A percentile compares a stretch with the other conserved stretches of the same genome.
Evolutionary conservation across 805 yeast species (phyloP).

Genomic region (Myxozyma geophila): DNA sequence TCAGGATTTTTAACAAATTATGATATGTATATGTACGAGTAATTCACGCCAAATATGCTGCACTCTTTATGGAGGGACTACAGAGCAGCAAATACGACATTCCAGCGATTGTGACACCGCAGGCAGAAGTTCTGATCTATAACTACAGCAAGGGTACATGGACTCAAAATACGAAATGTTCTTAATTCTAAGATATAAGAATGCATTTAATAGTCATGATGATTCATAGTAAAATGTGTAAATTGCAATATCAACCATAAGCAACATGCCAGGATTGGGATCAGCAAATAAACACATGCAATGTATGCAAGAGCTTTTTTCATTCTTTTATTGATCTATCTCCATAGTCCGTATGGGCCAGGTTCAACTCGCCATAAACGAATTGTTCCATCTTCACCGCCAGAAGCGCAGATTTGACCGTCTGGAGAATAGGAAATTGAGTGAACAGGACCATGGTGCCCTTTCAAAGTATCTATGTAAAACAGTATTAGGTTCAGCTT

Average conservation of each 20-base stretch:
- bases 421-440: constrained; percentile 39
- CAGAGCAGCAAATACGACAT: no score
- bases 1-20: constrained; percentile 22
- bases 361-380: constrained; percentile 37
- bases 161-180: no score
- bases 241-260: not conserved
- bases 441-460: constrained; percentile 41
- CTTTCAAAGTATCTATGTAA: constrained; percentile 33
- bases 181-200: no score
- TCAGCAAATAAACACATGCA: not conserved
- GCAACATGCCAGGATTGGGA: no score
- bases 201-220: no score
- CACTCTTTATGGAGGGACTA: no score
- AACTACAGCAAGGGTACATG: no score
- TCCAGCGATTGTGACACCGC: no score
- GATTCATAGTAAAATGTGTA: not conserved
- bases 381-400: constrained; percentile 40
- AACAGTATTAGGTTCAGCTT: not conserved
- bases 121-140: no score
- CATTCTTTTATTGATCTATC: not conserved
- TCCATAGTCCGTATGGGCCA: constrained; percentile 46
- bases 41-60: no score
- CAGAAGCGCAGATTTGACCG: constrained; percentile 39
- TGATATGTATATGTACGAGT: not conserved
- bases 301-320: not conserved